phyloP scores from a whole-genome alignment of 106 monocot genomes.

The Dioscorea dumetorum region DNA sequence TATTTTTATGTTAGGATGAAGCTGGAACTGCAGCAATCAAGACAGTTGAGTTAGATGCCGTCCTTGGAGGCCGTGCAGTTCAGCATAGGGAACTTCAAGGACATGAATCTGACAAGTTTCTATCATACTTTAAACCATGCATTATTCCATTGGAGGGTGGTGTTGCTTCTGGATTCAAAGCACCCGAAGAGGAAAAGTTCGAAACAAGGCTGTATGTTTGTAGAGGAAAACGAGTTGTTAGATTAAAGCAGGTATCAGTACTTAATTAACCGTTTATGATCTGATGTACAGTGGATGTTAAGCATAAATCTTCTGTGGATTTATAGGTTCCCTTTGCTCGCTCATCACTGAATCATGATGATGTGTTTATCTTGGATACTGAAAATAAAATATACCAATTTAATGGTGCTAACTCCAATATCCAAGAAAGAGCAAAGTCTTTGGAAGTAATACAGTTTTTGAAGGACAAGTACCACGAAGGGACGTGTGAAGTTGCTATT shows the following conservation, averaged over 20 bases:
- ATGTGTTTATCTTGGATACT: constrained; percentile 41
- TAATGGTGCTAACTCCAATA: constrained; percentile 42
- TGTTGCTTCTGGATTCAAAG: constrained; percentile 58
- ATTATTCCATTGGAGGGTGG: constrained; percentile 72
- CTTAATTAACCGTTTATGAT: too few species aligned
- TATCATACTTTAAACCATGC: constrained; percentile 69
- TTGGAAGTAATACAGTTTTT: constrained; percentile 36
- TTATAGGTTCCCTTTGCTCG: constrained; percentile 46
- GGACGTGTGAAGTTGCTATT: constrained; percentile 36
- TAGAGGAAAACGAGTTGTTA: constrained; percentile 55
- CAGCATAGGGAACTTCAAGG: constrained; percentile 67
- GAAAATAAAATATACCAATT: constrained; percentile 42
- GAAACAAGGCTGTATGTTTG: constrained; percentile 56
- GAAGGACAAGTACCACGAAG: constrained; percentile 39
- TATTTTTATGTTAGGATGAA: constrained; percentile 41
- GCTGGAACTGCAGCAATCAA: constrained; percentile 72
- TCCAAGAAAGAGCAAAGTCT: constrained; percentile 46
- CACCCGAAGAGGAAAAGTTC: constrained; percentile 43
- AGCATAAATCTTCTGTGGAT: too few species aligned
- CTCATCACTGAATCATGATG: constrained; percentile 39
- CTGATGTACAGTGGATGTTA: too few species aligned
- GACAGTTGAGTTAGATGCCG: constrained; percentile 61
- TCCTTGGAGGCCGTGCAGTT: constrained; percentile 64
- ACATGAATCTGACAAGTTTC: constrained; percentile 65
- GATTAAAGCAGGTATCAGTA: constrained; percentile 45